Percentiles rank a stretch among this genome's conserved stretches.
These are phyloP conservation scores for Catenaria anguillulae DNA, from an alignment of 371 early-diverging fungal species.

Conservation along the genomic window DNA sequence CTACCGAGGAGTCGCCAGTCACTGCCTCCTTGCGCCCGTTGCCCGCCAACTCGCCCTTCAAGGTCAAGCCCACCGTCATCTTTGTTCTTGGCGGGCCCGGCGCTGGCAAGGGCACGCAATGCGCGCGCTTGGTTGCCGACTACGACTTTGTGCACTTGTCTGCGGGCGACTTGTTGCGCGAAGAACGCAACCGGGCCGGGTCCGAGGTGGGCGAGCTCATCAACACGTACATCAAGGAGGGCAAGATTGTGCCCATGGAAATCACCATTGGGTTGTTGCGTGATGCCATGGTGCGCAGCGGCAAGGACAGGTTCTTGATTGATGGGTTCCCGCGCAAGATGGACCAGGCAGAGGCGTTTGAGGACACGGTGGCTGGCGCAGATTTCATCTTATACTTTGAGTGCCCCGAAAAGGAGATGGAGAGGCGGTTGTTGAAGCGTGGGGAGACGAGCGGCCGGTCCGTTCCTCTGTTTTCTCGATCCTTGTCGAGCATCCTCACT, in stretches of 20 bases:
- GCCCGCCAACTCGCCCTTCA: slow-evolving; percentile 2
- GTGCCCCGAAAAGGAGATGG: slow-evolving; percentile 78
- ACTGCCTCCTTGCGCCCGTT: too few species aligned
- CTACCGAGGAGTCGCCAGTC: neutral
- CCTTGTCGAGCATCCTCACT: too few species aligned
- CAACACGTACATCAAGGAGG: slow-evolving; percentile 74
- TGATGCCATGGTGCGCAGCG: slow-evolving; percentile 60
- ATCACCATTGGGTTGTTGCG: slow-evolving; percentile 82
- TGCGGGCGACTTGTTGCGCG: slow-evolving; percentile 91
- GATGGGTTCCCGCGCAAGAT: slow-evolving; percentile 90
- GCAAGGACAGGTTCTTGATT: slow-evolving; percentile 62
- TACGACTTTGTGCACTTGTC: slow-evolving; percentile 88
- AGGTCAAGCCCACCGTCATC: slow-evolving; percentile 30
- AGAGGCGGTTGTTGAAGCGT: slow-evolving; percentile 69
- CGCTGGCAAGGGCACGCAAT: slow-evolving; percentile 43
- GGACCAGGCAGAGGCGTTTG: slow-evolving; percentile 87
- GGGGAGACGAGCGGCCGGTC: slow-evolving; percentile 84
- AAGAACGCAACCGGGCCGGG: slow-evolving; percentile 66
- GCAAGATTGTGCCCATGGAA: slow-evolving; percentile 86
- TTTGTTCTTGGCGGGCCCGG: slow-evolving; percentile 79
- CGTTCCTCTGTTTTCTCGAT: too few species aligned
- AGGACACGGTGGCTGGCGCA: slow-evolving; percentile 57
- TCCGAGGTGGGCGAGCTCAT: slow-evolving; percentile 82
- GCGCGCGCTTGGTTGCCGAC: slow-evolving; percentile 66
- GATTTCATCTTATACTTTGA: slow-evolving; percentile 75